A percentile compares a stretch with the other conserved stretches of the same genome.
Conservation (phyloP, 192 early-diverging fungal genomes). For the Helicostylum pulchrum region DNA sequence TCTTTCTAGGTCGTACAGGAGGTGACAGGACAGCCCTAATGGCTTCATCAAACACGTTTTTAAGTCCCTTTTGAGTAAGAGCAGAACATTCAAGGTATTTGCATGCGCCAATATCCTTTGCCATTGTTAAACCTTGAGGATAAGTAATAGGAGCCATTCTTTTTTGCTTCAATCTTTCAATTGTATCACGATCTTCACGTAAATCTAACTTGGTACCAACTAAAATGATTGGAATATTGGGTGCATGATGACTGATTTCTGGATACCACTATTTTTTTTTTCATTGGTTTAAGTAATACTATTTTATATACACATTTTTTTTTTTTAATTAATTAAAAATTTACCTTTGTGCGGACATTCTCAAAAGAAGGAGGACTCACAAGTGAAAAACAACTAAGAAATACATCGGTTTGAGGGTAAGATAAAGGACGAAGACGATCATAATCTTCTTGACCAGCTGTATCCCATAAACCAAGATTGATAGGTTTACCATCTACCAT, state of each 20-base stretch:
- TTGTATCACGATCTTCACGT: conserved; percentile 89
- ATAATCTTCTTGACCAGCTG: conserved; percentile 98
- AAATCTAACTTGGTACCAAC: conserved; percentile 98
- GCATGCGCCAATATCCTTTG: conserved; percentile 85
- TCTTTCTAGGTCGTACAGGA: conserved; percentile 47
- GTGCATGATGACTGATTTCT: conserved; percentile 94
- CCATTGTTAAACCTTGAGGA: conserved; percentile 83
- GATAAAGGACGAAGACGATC: conserved; percentile 96
- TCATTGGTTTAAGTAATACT: background rate
- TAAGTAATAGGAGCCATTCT: conserved; percentile 85
- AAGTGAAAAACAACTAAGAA: conserved; percentile 46
- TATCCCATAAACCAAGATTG: conserved; percentile 98
- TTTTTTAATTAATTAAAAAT: background rate
- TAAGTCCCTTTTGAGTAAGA: conserved; percentile 93
- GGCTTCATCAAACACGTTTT: conserved; percentile 94
- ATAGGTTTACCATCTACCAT: conserved; percentile 99
- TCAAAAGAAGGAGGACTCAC: conserved; percentile 31
- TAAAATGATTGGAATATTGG: conserved; percentile 87
- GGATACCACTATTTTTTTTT: conserved; percentile 82
- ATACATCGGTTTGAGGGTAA: conserved; percentile 99
- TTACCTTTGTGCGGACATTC: conserved; percentile 33
- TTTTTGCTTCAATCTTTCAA: conserved; percentile 85
- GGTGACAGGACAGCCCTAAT: conserved; percentile 80
- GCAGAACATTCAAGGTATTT: conserved; percentile 98
- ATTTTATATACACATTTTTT: background rate